Evolutionary conservation across 2,329 filamentous ascomycete genomes (phyloP), one percentile per base, ranked within the genome.

Genomic region (Didymella pinodella): DNA sequence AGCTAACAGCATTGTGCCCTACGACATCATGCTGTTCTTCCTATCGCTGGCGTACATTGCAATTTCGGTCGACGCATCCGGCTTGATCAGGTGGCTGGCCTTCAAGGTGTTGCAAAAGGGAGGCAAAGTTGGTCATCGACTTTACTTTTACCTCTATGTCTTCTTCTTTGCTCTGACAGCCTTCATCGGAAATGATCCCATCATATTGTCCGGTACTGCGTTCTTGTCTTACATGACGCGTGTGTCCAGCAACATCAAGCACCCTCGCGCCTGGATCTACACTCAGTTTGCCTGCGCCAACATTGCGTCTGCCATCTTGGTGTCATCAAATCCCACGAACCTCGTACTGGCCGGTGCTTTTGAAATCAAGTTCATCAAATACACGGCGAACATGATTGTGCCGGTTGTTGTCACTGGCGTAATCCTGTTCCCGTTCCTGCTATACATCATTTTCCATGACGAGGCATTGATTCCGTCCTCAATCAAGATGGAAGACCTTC

Each of bases 271-370:
- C 0, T 92, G 90, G 89, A 91, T 92, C 22, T 84, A 87, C 65
- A 85, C 85, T 2, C 90, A 92, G 58, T 92, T 92, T 57, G 84
- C 89, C 16, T 75, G 91, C 1, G 89, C 89, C 50, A 92, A 92
- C 61, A 89, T 92, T 47, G 87, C 86, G 2, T 92, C 90, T 0
- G 89, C 90, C 0, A 90, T 92, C 25, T 80, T 93, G 12, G 90
- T 93, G 10, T 92, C 90, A 0, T 92, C 89, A 0, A 92, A 92
- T 59, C 90, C 90, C 0, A 92, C 90, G 2, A 92, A 92, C 54
- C 82, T 92, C 7, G 89, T 92, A 0, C 82, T 92, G 0, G 88
- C 89, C 0, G 89, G 89, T 4, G 90, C 90, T 2, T 92, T 92
- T 68, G 69, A 84, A 3, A 88, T 92, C 78, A 88, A 84, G 49